A percentile compares a stretch with the other conserved stretches of the same genome.
Evolutionary conservation across 495 filamentous ascomycete species (phyloP).

Genomic region (Neurospora pannonica): DNA sequence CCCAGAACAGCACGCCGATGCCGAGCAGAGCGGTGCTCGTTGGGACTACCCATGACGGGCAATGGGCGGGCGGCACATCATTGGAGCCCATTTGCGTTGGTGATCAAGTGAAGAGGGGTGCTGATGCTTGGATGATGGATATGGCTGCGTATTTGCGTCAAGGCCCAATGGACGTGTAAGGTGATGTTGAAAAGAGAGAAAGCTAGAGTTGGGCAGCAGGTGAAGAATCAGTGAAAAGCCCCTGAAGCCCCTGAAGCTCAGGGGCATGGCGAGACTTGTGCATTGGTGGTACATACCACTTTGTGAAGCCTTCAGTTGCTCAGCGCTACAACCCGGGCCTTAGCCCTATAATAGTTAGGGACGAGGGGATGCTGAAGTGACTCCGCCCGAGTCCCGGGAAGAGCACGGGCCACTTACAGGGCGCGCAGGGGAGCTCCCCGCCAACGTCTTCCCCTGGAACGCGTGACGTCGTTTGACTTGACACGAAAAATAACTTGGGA

Average conservation of each 20-base stretch:
- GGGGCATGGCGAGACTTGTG: not conserved
- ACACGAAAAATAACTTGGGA: not conserved
- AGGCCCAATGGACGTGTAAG: too few species aligned
- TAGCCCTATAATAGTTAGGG: too few species aligned
- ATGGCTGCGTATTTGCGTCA: not conserved
- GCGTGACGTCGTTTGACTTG: not conserved
- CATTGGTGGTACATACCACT: not conserved
- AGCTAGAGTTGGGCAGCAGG: not conserved
- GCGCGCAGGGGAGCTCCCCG: not conserved
- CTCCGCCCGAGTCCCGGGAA: not conserved
- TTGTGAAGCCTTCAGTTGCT: too few species aligned
- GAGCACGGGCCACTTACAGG: not conserved
- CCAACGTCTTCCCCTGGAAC: not conserved
- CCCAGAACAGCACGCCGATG: constrained; percentile 31
- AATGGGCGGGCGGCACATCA: constrained; percentile 28
- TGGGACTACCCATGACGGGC: constrained; percentile 25
- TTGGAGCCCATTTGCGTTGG: constrained; percentile 26
- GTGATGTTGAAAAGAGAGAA: not conserved
- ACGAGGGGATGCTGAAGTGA: not conserved
- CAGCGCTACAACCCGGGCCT: too few species aligned
- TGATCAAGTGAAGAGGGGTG: not conserved
- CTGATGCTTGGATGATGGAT: not conserved
- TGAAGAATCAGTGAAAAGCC: not conserved
- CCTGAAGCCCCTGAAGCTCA: not conserved
- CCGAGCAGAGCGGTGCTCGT: constrained; percentile 27